Base-by-base conservation (phyloP, 2,329 filamentous ascomycete genomes). In the Penicillium oxalicum region DNA sequence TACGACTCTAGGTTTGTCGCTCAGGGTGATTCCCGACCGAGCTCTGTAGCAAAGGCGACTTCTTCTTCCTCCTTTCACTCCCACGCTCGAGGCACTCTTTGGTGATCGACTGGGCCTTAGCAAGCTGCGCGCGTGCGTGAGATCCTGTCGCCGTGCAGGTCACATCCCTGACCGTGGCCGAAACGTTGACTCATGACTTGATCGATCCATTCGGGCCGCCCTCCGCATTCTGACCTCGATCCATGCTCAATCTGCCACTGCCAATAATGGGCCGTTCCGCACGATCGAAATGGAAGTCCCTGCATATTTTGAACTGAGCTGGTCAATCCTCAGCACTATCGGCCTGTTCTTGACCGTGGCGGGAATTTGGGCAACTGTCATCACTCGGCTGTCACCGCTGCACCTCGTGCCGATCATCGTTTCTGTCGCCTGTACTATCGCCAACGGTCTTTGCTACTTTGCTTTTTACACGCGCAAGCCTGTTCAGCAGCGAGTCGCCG, bases 271-370 rank as follows among this genome's bases (percentile, higher is more conserved):
- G 40, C 40, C 13, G 40, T 18, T 25, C 29, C n/a, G 9, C 40
- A 18, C 40, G 40, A 43, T 29, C 24, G 29, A 43, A 12, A 43
- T 43, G 40, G 40, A 27, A 25, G 39, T 35, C 40, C 5, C 40
- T 18, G 40, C 40, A 43, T 43, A 43, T 43, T 43, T 35, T 18
- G 40, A 43, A 25, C 40, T 43, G n/a, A 35, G 40, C 29, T 43
- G 40, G 40, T 43, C 40, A 6, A 43, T 43, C 13, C 40, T 43
- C 9, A 43, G 40, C 40, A 43, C 40, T 8, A 43, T 43, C 25
- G 40, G 40, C 40, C 25, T 43, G 40, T 43, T 43, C 18, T 18
- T 43, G 32, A 43, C 40, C 11, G 29, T 43, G 9, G 26, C 33
- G 8, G 40, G 40, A 5, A 2, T 43, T 12, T 43, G 40, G 40